phyloP scores from a whole-genome alignment of 106 monocot species.

The Allium fistulosum region DNA sequence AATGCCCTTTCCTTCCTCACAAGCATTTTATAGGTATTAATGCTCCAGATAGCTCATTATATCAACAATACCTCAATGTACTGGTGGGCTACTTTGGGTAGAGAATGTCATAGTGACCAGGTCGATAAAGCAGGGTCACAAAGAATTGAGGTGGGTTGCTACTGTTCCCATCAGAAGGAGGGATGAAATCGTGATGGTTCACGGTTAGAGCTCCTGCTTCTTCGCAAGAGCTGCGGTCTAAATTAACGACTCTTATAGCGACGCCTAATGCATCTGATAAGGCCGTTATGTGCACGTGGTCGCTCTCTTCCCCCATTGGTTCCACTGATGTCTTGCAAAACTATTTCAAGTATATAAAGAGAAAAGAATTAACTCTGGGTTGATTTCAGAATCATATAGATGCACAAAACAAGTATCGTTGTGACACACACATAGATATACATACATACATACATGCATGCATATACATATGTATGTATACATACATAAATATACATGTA shows the following conservation, averaged over 20 bases:
- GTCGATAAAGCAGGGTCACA: slow-evolving; percentile 81
- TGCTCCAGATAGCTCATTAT: too few species aligned
- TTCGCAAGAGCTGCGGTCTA: slow-evolving; percentile 66
- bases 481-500: too few species aligned
- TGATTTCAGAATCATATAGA: too few species aligned
- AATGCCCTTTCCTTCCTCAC: not conserved
- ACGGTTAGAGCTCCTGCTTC: slow-evolving; percentile 17
- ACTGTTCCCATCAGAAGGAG: slow-evolving; percentile 14
- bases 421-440: too few species aligned
- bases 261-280: slow-evolving; percentile 80
- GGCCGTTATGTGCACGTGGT: slow-evolving; percentile 88
- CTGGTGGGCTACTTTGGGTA: slow-evolving; percentile 36
- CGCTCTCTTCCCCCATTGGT: slow-evolving; percentile 95
- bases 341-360: slow-evolving; percentile 14
- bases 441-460: too few species aligned
- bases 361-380: not conserved
- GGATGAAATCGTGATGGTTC: slow-evolving; percentile 90
- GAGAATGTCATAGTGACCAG: slow-evolving; percentile 96
- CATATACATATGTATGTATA: too few species aligned
- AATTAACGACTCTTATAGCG: slow-evolving; percentile 71
- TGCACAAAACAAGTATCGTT: too few species aligned
- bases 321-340: slow-evolving; percentile 91
- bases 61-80: not conserved
- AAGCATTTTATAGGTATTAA: too few species aligned
- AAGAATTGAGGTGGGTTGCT: slow-evolving; percentile 17